Evolutionary conservation across 163 green algal species (phyloP), one percentile per base, ranked within the genome.

Genomic region (Picocystis sp.): DNA sequence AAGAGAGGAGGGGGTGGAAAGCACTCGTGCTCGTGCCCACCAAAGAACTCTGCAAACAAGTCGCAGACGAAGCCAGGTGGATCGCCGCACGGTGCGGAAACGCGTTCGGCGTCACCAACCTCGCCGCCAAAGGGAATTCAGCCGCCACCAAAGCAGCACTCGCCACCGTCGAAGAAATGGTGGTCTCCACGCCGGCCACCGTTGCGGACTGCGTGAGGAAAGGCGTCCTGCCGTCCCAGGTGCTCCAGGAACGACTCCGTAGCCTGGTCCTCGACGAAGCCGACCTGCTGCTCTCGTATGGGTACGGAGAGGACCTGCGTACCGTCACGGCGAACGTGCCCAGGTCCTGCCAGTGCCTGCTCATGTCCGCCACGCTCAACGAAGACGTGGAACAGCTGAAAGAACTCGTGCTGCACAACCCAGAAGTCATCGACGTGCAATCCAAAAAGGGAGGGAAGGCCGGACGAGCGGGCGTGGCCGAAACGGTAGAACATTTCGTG

Each of bases 221-320:
- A 21, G 58, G 58, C 11, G 22, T 47, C 41, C 42, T 74, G 21
- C 24, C 53, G 11, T 29, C 47, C 17, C 22, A 22, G 22, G 53
- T 42, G 15, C 46, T 74, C 3, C 25, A 66, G 33, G 22, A 49
- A 48, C 10, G 43, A 24, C 24, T 89, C 48, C 57, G 74, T 50
- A 67, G 75, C 43, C 55, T 97, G 53, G 79, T 96, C 11, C 69
- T 97, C 45, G 89, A 97, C 60, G 89, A 96, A 62, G 86, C 85
- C 9, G 88, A 96, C 70, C 62, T 95, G 53, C 73, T 97, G 61
- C 71, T 97, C 43, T 82, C 73, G 19, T 87, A 86, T 25, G 88
- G 88, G 2, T 93, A 95, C 59, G 75, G 84, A 56, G 69, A 81
- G 1, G 88, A 97, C 64, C 58, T 97, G 35, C 61, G 75, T 53